Conservation (phyloP, 345 rosid genomes). For the Brassica napus region Da-Ae NC_063443.1:15998001-15998500, state of each 20-base stretch:
- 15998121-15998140: constrained; percentile 15
- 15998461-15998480: too few relatives aligned
- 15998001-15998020: constrained; percentile 18
- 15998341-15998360: neutral
- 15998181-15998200: constrained; percentile 3
- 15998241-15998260: constrained; percentile 11
- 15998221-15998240: constrained; percentile 25
- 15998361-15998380: neutral
- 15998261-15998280: neutral
- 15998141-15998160: constrained; percentile 34
- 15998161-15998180: neutral
- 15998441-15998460: too few relatives aligned
- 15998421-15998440: neutral
- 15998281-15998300: neutral
- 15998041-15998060: neutral
- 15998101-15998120: constrained; percentile 34
- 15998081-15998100: constrained; percentile 15
- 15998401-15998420: neutral
- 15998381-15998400: neutral
- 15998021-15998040: constrained; percentile 26
- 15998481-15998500: too few relatives aligned
- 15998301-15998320: neutral
- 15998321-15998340: neutral
- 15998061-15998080: neutral
- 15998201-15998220: constrained; percentile 27